Base-by-base conservation (phyloP, 1,284 basidiomycete species). In the Anthracocystis setariae region DNA sequence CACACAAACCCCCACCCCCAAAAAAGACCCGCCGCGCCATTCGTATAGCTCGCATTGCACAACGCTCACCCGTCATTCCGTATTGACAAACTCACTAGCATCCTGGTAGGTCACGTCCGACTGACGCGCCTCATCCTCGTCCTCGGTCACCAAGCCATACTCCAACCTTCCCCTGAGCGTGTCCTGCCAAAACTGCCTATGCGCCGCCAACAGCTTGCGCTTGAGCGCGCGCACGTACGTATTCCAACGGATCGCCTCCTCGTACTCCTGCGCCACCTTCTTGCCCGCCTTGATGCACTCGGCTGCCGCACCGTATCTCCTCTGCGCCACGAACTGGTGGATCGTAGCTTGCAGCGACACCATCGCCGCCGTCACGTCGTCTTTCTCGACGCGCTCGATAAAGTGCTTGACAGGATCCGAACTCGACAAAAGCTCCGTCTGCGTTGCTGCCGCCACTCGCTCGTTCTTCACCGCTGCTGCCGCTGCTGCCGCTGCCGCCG, bases 211-310 rank as follows among this genome's bases (percentile, higher is more conserved):
- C 15, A 67, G 45, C 29, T 39, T 40, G 18, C 32, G 54, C 37
- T 73, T 73, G 38, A 73, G 49, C 10, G 25, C 15, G 5, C 70
- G 65, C 13, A 67, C 33, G 44, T 48, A 73, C 9, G 43, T 25
- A 40, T 73, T 73, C 70, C 70, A 73, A 10, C 56, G 55, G 55
- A 73, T 68, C 8, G 70, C 70, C 29, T 73, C 70, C 39, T 73
- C 70, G 25, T 73, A 73, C 37, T 73, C 61, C 40, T 64, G 60
- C 9, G 60, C 64, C 10, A 51, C 61, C 32, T 53, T 54, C 21
- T 73, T 73, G 8, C 56, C 64, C 15, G 56, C 57, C 15, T 42
- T 50, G 27, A 68, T 45, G 33, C 70, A 57, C 8, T 50, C 50
- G 1, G 53, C 54, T 39, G 46, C 54, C 23, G 18, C 5, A 4